A percentile compares a stretch with the other conserved stretches of the same genome.
Evolutionary conservation across 164 flowering plant genomes (phyloP).

Genomic region (Macadamia tetraphylla): DNA sequence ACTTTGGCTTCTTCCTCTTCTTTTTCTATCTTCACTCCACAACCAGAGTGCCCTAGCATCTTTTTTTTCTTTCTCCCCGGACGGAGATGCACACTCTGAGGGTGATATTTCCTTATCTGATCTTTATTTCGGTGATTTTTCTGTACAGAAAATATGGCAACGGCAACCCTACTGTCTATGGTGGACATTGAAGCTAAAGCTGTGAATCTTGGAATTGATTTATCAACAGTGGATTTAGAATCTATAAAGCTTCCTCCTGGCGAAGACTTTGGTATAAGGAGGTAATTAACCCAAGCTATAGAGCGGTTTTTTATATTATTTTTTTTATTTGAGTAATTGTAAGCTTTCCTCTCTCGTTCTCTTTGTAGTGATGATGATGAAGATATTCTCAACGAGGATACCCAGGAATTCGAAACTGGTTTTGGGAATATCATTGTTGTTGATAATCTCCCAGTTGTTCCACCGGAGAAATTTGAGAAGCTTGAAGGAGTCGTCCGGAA

Average conservation of each 20-base stretch:
- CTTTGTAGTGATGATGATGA: conserved; percentile 73
- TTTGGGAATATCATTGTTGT: conserved; percentile 72
- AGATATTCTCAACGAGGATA: conserved; percentile 49
- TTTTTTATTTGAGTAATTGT: background rate
- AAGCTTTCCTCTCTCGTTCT: background rate
- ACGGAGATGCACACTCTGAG: no score
- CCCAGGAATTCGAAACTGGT: conserved; percentile 55
- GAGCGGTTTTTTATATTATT: background rate
- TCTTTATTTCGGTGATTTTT: background rate
- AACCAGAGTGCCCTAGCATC: no score
- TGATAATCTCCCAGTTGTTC: conserved; percentile 86
- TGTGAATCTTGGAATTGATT: conserved; percentile 38
- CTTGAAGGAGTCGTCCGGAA: conserved; percentile 77
- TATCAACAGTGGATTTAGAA: conserved; percentile 38
- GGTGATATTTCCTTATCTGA: no score
- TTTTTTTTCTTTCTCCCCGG: no score
- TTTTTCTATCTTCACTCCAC: no score
- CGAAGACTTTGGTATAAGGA: conserved; percentile 59
- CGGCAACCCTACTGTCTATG: background rate
- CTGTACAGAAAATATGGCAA: background rate
- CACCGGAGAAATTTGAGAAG: conserved; percentile 75
- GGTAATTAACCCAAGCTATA: conserved; percentile 29
- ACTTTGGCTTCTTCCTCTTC: no score
- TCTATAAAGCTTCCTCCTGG: conserved; percentile 64
- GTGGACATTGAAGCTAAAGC: background rate